A percentile compares a stretch with the other conserved stretches of the same genome.
Conservation (phyloP, 2,329 filamentous ascomycete genomes). For the Fusarium chaquense region DNA sequence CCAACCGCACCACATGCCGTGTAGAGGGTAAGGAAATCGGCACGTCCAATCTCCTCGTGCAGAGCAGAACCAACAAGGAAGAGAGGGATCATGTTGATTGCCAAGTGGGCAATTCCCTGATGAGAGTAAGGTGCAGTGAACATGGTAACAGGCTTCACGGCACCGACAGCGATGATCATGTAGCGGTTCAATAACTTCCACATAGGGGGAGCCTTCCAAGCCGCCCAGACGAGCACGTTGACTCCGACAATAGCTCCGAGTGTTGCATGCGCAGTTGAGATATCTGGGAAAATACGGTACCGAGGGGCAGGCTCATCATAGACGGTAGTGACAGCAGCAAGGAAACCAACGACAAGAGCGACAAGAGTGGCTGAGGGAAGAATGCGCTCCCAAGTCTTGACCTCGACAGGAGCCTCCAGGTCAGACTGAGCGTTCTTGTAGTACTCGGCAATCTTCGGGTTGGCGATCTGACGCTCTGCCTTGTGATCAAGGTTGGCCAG, state of each 20-base stretch:
- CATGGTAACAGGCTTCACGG: conserved; percentile 71
- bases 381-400: conserved; percentile 64
- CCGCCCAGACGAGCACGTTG: conserved; percentile 68
- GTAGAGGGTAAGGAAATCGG: conserved; percentile 76
- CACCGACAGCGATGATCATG: conserved; percentile 73
- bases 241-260: conserved; percentile 70
- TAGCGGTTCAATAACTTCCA: conserved; percentile 77
- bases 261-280: conserved; percentile 73
- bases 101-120: conserved; percentile 69
- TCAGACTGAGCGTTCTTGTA: conserved; percentile 62
- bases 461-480: conserved; percentile 55
- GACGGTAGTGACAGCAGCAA: conserved; percentile 58
- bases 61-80: conserved; percentile 75
- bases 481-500: conserved; percentile 56
- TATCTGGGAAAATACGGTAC: conserved; percentile 68
- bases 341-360: conserved; percentile 58
- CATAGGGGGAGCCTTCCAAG: conserved; percentile 73
- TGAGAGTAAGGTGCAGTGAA: conserved; percentile 78
- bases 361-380: conserved; percentile 66
- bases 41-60: conserved; percentile 77
- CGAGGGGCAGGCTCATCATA: conserved; percentile 66
- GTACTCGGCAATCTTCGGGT: conserved; percentile 55
- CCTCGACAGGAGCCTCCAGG: conserved; percentile 64
- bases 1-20: conserved; percentile 68
- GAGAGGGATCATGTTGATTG: conserved; percentile 73